Percentiles rank a stretch among this genome's conserved stretches.
phyloP scores from a whole-genome alignment of 148 eudicot species.

The Nyssa sinensis region DNA sequence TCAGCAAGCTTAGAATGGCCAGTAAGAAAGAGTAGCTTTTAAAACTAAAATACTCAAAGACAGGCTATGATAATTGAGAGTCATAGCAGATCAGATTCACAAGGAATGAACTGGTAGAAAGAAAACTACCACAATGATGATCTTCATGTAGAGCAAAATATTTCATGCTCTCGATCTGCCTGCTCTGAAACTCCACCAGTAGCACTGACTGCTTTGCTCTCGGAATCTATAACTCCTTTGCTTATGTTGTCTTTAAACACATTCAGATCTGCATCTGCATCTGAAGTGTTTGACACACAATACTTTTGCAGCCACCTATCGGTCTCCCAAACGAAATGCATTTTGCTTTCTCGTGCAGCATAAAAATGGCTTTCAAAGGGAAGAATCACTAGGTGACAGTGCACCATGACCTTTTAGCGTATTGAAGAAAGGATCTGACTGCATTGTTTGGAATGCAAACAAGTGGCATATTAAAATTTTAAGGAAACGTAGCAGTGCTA shows the following conservation, averaged over 20 bases:
- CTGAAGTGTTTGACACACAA: conserved; percentile 55
- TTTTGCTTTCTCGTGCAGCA: conserved; percentile 90
- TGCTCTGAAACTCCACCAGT: conserved; percentile 62
- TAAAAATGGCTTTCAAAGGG: conserved; percentile 97
- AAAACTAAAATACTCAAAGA: no score
- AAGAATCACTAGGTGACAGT: conserved; percentile 81
- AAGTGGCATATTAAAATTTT: not conserved
- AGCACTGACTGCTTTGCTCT: conserved; percentile 48
- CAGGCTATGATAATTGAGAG: no score
- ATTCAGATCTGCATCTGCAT: conserved; percentile 34
- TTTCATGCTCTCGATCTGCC: conserved; percentile 35
- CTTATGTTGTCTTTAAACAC: conserved; percentile 29
- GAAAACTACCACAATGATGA: conserved; percentile 70
- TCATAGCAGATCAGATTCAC: no score
- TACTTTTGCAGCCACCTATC: conserved; percentile 93
- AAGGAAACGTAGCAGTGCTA: not conserved
- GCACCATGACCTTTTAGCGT: conserved; percentile 98
- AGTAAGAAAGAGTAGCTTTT: no score
- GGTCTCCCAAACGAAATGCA: conserved; percentile 98
- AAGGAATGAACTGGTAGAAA: not conserved
- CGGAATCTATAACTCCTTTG: conserved; percentile 23
- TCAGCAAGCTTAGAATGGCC: no score
- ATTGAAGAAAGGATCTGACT: conserved; percentile 92
- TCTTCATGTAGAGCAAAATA: conserved; percentile 26
- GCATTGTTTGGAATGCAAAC: conserved; percentile 23